Base-by-base conservation (phyloP, 2,329 filamentous ascomycete species). In the Paraconiothyrium brasiliense region DNA sequence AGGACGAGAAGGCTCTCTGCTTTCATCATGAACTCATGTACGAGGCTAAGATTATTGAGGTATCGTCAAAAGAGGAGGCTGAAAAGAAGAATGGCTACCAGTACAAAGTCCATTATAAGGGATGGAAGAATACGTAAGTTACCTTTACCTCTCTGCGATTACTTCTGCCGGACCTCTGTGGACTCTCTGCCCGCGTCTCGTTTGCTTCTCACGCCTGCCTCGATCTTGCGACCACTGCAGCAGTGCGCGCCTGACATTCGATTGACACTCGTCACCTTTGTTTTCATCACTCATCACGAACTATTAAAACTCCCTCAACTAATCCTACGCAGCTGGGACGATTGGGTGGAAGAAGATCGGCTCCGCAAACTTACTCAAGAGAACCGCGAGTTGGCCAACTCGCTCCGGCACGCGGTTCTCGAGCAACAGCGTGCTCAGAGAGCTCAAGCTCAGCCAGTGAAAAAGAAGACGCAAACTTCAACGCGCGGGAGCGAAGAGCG, bases 21-120 rank as follows among this genome's bases (percentile, higher is more conserved):
- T 98, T 98, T 77, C 95, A 99, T 78, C 92, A 94, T 81, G 94
- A 98, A 75, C 89, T 98, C 81, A 88, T 99, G 55, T 99, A 99
- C 77, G 95, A 99, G 80, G 95, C 95, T 68, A 98, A 98, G 82
- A 90, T 99, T 56, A 87, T 97, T 67, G 94, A 97, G 67, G 85
- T 92, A 35, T 88, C 86, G 70, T 82, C 83, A 78, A 84, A 85
- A 73, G 87, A 90, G 63, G 77, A 82, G 7, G 83, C 83, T 48
- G 90, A 90, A 74, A 90, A 91, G 79, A 89, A 89, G 77, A 90
- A 90, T 63, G 88, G 90, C 37, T 93, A 89, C 76, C 89, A 93
- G 77, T 99, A 97, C 83, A 92, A 92, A 75, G 92, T 99, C 58
- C 95, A 99, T 81, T 99, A 99, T 84, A 98, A 98, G 81, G 95